Conservation (phyloP, 129 eudicot species). For the Helianthus tuberosus region DNA sequence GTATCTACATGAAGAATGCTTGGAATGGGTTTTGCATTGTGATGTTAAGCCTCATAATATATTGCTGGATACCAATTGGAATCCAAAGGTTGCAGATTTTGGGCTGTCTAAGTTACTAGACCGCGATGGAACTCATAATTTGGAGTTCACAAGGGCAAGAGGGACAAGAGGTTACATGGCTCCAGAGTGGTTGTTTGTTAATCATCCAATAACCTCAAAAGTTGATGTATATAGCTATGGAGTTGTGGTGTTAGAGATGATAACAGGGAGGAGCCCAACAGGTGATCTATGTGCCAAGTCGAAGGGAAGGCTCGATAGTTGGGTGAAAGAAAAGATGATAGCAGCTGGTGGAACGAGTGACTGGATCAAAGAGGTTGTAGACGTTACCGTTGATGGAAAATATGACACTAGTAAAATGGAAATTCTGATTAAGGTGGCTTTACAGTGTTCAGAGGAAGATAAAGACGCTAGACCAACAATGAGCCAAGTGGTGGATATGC, state of each 20-base stretch:
- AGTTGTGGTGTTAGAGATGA: slow-evolving; percentile 47
- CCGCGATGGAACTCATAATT: slow-evolving; percentile 25
- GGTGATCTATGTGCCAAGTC: slow-evolving; percentile 13
- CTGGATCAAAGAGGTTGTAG: slow-evolving; percentile 30
- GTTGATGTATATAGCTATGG: slow-evolving; percentile 62
- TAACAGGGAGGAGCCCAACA: slow-evolving; percentile 40
- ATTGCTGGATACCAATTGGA: slow-evolving; percentile 32
- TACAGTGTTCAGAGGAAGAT: slow-evolving; percentile 42
- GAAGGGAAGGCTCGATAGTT: slow-evolving; percentile 27
- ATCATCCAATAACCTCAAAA: slow-evolving; percentile 53
- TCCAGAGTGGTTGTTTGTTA: slow-evolving; percentile 54
- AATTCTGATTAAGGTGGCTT: slow-evolving; percentile 22
- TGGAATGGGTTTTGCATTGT: slow-evolving; percentile 69
- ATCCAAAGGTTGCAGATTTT: slow-evolving; percentile 57
- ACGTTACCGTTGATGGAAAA: slow-evolving; percentile 12
- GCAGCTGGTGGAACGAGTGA: slow-evolving; percentile 4
- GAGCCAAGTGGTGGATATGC: slow-evolving; percentile 47
- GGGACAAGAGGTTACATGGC: slow-evolving; percentile 78
- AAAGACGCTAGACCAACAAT: slow-evolving; percentile 44
- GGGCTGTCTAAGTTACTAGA: slow-evolving; percentile 43
- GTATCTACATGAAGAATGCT: slow-evolving; percentile 64
- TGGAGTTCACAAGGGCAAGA: slow-evolving; percentile 42
- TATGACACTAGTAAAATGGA: slow-evolving; percentile 25
- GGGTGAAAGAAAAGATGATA: slow-evolving; percentile 40
- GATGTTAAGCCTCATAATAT: slow-evolving; percentile 65